Conservation (phyloP, 2,329 filamentous ascomycete species). For the Rhinocladiella similis region DNA sequence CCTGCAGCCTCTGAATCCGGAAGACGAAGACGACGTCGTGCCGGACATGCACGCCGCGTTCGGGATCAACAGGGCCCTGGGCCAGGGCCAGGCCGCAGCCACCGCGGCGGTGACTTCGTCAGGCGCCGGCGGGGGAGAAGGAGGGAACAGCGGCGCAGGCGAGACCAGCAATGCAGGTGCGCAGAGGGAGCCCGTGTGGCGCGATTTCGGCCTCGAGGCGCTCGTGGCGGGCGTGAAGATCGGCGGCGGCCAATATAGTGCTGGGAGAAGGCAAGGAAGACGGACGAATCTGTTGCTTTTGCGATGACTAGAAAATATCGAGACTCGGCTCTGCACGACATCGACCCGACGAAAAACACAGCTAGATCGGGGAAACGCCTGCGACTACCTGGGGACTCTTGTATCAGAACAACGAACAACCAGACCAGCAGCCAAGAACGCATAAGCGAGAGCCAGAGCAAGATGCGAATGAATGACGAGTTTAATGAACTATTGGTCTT, state of each 20-base stretch:
- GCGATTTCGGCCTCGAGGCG: conserved; percentile 52
- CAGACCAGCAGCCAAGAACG: too few species aligned
- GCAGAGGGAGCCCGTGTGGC: conserved; percentile 47
- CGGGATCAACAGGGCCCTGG: conserved; percentile 63
- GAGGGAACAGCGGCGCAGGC: conserved; percentile 8
- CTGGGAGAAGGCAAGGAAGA: conserved; percentile 12
- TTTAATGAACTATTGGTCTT: neutral
- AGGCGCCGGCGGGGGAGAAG: conserved; percentile 7
- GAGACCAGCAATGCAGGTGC: conserved; percentile 22
- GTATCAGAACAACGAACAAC: too few species aligned
- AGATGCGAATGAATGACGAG: neutral
- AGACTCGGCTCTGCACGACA: too few species aligned
- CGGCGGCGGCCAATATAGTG: too few species aligned
- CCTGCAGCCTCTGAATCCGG: conserved; percentile 63
- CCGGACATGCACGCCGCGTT: conserved; percentile 68
- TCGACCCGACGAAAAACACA: too few species aligned
- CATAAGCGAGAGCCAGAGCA: too few species aligned
- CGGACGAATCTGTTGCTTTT: conserved; percentile 21
- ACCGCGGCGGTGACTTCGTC: conserved; percentile 9
- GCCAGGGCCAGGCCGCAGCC: conserved; percentile 54
- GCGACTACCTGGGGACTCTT: too few species aligned
- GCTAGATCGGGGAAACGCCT: too few species aligned
- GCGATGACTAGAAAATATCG: conserved; percentile 12
- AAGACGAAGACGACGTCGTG: conserved; percentile 67
- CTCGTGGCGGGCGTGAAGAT: conserved; percentile 13